These are phyloP conservation scores for Linnemannia exigua DNA, from an alignment of 192 early-diverging fungal species.

Conservation along the genomic window DNA sequence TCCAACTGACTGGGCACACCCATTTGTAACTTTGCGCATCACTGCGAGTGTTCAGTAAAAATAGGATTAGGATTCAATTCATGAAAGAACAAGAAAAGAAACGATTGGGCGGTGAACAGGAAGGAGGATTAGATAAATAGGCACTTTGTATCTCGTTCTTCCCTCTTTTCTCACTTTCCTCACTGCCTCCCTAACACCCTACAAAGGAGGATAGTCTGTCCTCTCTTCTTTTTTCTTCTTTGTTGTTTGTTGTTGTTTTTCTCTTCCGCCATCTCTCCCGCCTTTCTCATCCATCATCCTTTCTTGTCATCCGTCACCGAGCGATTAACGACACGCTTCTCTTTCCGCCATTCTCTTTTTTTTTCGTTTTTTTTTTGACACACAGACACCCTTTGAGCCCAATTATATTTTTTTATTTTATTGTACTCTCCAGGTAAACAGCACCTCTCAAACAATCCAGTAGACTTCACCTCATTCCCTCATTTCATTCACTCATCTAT, in stretches of 20 bases:
- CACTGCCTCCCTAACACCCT: no score
- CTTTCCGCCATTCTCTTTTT: background rate
- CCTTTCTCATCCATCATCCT: background rate
- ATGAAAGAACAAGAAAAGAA: background rate
- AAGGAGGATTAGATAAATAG: background rate
- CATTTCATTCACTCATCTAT: no score
- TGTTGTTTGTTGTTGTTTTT: no score
- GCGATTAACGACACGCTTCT: background rate
- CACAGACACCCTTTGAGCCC: background rate
- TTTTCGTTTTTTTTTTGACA: background rate
- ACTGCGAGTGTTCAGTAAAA: background rate
- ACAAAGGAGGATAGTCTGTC: no score
- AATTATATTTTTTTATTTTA: background rate
- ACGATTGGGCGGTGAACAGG: no score
- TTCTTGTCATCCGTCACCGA: background rate
- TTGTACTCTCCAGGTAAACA: background rate
- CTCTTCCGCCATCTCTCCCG: no score
- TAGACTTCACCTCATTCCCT: no score
- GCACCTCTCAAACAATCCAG: background rate
- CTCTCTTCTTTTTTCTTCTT: no score
- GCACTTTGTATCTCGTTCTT: no score
- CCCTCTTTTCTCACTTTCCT: no score
- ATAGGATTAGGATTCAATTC: conserved; percentile 12
- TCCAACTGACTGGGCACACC: no score
- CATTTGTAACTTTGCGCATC: no score